These are phyloP conservation scores for Psilocybe cyanescens DNA, from an alignment of 768 basidiomycete genomes.

Conservation along the genomic window DNA sequence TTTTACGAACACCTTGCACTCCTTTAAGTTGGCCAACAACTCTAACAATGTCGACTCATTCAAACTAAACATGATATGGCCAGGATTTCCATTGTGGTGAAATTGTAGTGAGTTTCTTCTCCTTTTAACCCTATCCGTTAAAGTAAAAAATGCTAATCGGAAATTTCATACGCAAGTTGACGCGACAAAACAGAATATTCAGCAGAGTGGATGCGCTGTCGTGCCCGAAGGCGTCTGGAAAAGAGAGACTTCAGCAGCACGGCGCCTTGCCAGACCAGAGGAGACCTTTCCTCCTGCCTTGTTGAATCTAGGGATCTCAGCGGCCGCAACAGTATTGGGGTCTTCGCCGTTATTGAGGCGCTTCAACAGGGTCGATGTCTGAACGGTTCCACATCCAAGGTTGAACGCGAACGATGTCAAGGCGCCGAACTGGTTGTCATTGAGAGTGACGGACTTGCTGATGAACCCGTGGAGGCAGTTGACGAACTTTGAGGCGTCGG, in stretches of 20 bases:
- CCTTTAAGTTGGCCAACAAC: too few relatives aligned
- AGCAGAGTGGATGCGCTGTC: constrained; percentile 34
- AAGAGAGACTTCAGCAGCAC: constrained; percentile 35
- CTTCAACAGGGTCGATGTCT: constrained; percentile 33
- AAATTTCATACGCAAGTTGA: constrained; percentile 3
- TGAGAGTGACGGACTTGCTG: constrained; percentile 31
- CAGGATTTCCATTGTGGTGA: constrained; percentile 11
- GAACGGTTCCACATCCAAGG: constrained; percentile 32
- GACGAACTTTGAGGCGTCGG: constrained; percentile 31
- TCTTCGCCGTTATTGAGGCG: constrained; percentile 38
- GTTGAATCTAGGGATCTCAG: constrained; percentile 39
- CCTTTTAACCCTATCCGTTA: constrained; percentile 12
- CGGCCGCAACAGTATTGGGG: constrained; percentile 38
- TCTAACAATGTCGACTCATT: too few relatives aligned
- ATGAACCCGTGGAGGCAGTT: constrained; percentile 33
- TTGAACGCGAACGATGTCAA: constrained; percentile 37
- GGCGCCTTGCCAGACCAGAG: constrained; percentile 31
- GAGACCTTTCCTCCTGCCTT: constrained; percentile 33
- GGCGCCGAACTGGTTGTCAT: constrained; percentile 41
- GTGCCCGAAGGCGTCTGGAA: constrained; percentile 37
- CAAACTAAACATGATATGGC: constrained; percentile 1
- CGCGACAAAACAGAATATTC: background rate
- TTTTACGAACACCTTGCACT: too few relatives aligned
- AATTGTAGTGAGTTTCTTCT: constrained; percentile 10
- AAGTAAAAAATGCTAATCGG: constrained; percentile 7